phyloP scores from a whole-genome alignment of 1,284 basidiomycete species.

The Cryptococcus sp. region DNA sequence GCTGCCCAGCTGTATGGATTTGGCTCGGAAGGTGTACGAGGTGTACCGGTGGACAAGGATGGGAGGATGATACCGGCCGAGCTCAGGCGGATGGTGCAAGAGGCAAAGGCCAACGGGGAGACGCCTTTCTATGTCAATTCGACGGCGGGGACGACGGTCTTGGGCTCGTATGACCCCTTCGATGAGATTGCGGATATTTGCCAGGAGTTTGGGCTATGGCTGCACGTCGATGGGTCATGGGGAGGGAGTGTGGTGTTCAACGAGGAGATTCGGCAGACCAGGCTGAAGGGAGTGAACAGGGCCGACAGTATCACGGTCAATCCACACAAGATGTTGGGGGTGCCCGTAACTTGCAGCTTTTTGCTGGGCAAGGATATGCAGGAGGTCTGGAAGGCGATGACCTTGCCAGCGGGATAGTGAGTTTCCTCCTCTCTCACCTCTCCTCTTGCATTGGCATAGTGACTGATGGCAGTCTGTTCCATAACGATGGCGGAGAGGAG shows the following conservation, averaged over 20 bases:
- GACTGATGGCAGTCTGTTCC: constrained; percentile 35
- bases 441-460: too few relatives aligned
- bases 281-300: constrained; percentile 33
- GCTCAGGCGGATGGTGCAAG: constrained; percentile 13
- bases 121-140: constrained; percentile 47
- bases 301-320: constrained; percentile 46
- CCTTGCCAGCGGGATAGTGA: constrained; percentile 45
- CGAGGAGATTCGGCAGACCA: constrained; percentile 7
- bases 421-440: constrained; percentile 1
- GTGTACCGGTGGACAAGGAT: constrained; percentile 35
- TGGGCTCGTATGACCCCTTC: constrained; percentile 45
- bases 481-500: constrained; percentile 35
- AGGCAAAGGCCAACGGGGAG: constrained; percentile 14
- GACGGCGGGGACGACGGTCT: constrained; percentile 47
- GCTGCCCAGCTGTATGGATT: constrained; percentile 46
- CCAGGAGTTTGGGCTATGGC: constrained; percentile 29
- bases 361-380: constrained; percentile 37
- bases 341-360: constrained; percentile 47
- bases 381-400: constrained; percentile 36
- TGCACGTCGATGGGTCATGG: constrained; percentile 48
- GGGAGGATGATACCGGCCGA: constrained; percentile 17
- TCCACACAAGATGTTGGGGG: constrained; percentile 47
- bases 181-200: constrained; percentile 34
- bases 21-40: constrained; percentile 38
- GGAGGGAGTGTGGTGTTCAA: constrained; percentile 45